Base-by-base conservation (phyloP, 1,139 yeast genomes). In the Keqinozyma sinolaborantium region DNA sequence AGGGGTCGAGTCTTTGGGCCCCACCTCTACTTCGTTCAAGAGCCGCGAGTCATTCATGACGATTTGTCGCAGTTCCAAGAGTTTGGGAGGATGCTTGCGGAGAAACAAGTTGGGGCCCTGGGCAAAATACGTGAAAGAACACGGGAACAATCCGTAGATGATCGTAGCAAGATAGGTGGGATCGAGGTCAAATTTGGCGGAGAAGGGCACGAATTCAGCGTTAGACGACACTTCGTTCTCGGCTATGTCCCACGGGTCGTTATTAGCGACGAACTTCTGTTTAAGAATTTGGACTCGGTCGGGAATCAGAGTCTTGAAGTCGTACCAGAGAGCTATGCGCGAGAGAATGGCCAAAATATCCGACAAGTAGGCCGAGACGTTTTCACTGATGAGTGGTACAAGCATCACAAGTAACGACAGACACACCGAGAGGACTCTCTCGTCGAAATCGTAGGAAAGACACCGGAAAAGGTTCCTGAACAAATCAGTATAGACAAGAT, bases 141-240 rank as follows among this genome's bases (percentile, higher is more conserved):
- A 53, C 0, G 87, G 86, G 41, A 68, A 80, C n/a, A 80, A 49
- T 0, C 84, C 87, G 43, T 81, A 81, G 2, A 80, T 47, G 23
- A 75, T 55, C 0, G 79, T 68, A 30, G 53, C 51, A 13, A 57
- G 46, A 37, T 60, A 48, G 29, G 44, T 50, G 28, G 45, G 39
- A 35, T 53, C 52, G 29, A 51, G 40, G 6, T 45, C 47, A 10
- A 46, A 33, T 29, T 41, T 44, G n/a, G 43, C 29, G 1, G 38
- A 34, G 3, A 32, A 23, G 4, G 30, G 25, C 16, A 31, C 35
- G 34, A 18, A 24, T 28, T 16, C 28, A 13, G 18, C 30, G 9
- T 24, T 30, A 29, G 24, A 26, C 3, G 24, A 5, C 9, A 32
- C 26, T 13, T 44, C 47, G 11, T 33, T 31, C 4, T 26, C 20